Base-by-base conservation (phyloP, 2,329 filamentous ascomycete genomes). In the Hortaea werneckii region DNA sequence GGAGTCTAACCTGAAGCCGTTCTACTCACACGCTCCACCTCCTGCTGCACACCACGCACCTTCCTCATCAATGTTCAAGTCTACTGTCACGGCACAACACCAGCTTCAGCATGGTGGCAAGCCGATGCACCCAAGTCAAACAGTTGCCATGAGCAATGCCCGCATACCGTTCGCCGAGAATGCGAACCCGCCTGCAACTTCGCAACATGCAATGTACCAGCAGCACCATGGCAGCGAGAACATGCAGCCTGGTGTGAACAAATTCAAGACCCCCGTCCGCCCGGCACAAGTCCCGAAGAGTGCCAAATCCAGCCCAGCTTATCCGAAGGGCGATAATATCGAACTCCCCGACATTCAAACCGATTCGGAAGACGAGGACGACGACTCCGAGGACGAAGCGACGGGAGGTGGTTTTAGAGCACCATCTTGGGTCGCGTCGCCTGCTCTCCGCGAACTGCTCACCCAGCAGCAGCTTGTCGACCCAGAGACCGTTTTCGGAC, bases 311-410 rank as follows among this genome's bases (percentile, higher is more conserved):
- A 94, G 88, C 1, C 88, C 88, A 1, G 80, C 86, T 43, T 94
- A 94, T 67, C 85, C 83, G 50, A 90, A 87, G 56, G 87, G 89
- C 50, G 92, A 98, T 48, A 79, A 78, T 43, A 95, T 98, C 58
- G 84, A 92, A 54, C 78, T 98, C 3, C 90, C 92, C 0, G 92
- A 98, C 56, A 96, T 98, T 56, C 81, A 88, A 52, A 96, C 92
- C 1, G 94, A 98, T 62, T 88, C 87, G 29, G 89, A 95, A 58
- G 87, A 94, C 48, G 85, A 90, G 41, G 85, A 90, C 50, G 78
- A 76, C 2, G 77, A 79, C 10, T 69, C 69, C 5, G 69, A 70
- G 29, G 75, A 69, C 5, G 69, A 70, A 30, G 75, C 75, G 30
- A 69, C 69, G 26, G 57, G 54, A 29, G 59, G 56, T 40, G 72